These are phyloP conservation scores for Jaapia argillacea DNA, from an alignment of 768 basidiomycete species.

Conservation along the genomic window DNA sequence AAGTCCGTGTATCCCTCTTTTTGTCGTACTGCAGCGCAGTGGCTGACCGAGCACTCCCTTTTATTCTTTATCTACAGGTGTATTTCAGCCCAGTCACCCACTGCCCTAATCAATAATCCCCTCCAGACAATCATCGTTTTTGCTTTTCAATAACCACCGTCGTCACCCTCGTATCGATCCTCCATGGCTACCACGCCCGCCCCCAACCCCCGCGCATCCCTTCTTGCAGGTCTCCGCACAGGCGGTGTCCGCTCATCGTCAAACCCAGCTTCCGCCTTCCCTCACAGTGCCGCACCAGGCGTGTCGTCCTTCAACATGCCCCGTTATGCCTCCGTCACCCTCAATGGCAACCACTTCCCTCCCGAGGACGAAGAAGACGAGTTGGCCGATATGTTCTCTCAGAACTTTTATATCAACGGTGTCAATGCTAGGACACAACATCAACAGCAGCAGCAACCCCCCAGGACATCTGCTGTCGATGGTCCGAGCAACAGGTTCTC, in stretches of 20 bases:
- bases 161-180: no score
- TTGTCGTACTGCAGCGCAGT: no score
- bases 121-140: slow-evolving; percentile 10
- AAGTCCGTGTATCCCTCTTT: no score
- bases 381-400: slow-evolving; percentile 43
- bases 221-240: slow-evolving; percentile 82
- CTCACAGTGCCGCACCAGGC: slow-evolving; percentile 60
- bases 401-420: slow-evolving; percentile 39
- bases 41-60: slow-evolving; percentile 20
- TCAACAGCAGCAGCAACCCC: slow-evolving; percentile 28
- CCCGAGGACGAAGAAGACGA: slow-evolving; percentile 53
- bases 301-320: slow-evolving; percentile 57
- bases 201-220: slow-evolving; percentile 61
- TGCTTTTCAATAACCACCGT: no score
- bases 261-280: slow-evolving; percentile 27
- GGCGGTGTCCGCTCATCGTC: slow-evolving; percentile 82
- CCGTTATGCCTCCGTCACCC: slow-evolving; percentile 37
- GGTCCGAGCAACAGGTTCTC: slow-evolving; percentile 55
- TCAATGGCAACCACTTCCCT: slow-evolving; percentile 30
- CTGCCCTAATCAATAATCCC: slow-evolving; percentile 9
- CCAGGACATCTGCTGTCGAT: slow-evolving; percentile 68
- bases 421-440: slow-evolving; percentile 9
- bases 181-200: slow-evolving; percentile 32
- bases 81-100: slow-evolving; percentile 3
- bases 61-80: slow-evolving; percentile 4